These are phyloP conservation scores for Epichloe bromicola DNA, from an alignment of 2,329 filamentous ascomycete genomes.

Conservation along the genomic window DNA sequence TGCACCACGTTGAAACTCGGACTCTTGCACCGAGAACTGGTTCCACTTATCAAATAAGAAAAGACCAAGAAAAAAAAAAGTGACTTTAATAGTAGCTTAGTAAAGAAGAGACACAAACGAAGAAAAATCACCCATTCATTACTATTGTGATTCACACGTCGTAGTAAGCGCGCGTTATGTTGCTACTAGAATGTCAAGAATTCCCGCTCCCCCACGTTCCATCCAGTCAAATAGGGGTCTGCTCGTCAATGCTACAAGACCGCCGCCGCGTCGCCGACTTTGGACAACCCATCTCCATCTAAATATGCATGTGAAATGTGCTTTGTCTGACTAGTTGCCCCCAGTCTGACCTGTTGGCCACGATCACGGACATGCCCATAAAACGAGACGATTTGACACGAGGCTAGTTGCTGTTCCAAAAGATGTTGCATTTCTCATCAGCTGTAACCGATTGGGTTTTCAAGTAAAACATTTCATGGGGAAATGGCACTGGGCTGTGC, in stretches of 20 bases:
- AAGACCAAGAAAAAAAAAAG: no score
- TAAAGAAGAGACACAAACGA: no score
- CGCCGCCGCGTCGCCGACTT: neutral
- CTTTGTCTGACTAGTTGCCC: neutral
- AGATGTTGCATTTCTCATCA: neutral
- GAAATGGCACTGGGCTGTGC: neutral
- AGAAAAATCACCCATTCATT: no score
- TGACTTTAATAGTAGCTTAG: no score
- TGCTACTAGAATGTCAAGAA: no score
- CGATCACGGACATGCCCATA: neutral
- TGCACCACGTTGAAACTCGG: neutral
- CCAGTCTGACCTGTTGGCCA: neutral
- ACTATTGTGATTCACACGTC: no score
- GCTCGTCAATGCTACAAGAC: neutral
- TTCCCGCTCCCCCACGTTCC: no score
- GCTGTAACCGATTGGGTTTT: neutral
- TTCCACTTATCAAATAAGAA: no score
- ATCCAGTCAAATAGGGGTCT: neutral
- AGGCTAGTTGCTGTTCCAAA: neutral
- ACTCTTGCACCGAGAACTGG: neutral
- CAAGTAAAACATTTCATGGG: neutral
- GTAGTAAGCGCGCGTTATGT: no score
- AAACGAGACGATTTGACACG: neutral
- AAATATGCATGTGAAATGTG: neutral
- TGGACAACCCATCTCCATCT: neutral